phyloP scores from a whole-genome alignment of 331 rosid species.

The Pyracantha coccinea region DNA sequence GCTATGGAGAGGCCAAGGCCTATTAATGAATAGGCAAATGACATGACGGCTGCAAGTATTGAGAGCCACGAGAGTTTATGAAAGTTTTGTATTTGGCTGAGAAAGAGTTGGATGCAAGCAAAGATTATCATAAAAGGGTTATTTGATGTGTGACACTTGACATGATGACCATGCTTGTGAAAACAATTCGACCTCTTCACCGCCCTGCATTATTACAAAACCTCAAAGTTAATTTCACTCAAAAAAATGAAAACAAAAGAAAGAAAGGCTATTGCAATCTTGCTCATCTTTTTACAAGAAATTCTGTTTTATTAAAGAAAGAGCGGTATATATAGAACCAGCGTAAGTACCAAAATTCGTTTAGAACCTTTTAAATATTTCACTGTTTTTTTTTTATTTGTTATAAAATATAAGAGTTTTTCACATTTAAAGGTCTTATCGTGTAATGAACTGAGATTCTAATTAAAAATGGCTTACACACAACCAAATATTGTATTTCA shows the following conservation, averaged over 20 bases:
- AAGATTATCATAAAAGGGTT: slow-evolving; percentile 71
- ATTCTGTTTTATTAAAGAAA: background rate
- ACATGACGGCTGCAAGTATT: slow-evolving; percentile 87
- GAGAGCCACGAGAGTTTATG: slow-evolving; percentile 93
- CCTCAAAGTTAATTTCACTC: background rate
- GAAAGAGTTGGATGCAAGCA: slow-evolving; percentile 62
- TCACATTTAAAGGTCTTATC: too few relatives aligned
- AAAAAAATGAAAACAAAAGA: too few relatives aligned
- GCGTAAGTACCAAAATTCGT: too few relatives aligned
- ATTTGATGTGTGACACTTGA: slow-evolving; percentile 44
- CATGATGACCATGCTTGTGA: slow-evolving; percentile 71
- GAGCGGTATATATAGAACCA: background rate
- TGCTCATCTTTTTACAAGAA: too few relatives aligned
- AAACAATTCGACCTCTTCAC: slow-evolving; percentile 82
- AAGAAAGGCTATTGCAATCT: too few relatives aligned
- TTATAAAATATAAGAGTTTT: too few relatives aligned
- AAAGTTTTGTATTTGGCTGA: slow-evolving; percentile 82
- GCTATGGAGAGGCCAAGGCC: slow-evolving; percentile 92
- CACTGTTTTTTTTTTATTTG: too few relatives aligned
- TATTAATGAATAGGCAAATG: slow-evolving; percentile 80
- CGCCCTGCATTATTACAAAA: slow-evolving; percentile 43
- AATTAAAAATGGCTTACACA: too few relatives aligned
- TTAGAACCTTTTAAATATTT: too few relatives aligned
- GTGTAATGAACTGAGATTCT: too few relatives aligned
- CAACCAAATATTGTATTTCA: too few relatives aligned